Conservation (phyloP, 306 rosid species). For the Cucumis sativus region Cucumber_9930_V3 NC_026658.2:9450001-9450500, state of each 20-base stretch:
- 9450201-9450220: constrained; percentile 65
- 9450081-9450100: constrained; percentile 63
- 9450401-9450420: not conserved
- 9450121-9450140: constrained; percentile 62
- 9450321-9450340: not conserved
- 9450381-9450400: not conserved
- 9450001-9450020: constrained; percentile 80
- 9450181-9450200: constrained; percentile 55
- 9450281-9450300: not conserved
- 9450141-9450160: constrained; percentile 86
- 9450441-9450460: no score
- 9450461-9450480: no score
- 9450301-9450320: not conserved
- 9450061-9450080: constrained; percentile 72
- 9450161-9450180: constrained; percentile 79
- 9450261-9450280: not conserved
- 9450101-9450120: constrained; percentile 34
- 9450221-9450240: not conserved
- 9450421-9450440: no score
- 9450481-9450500: no score
- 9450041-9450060: constrained; percentile 72
- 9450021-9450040: constrained; percentile 93
- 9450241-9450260: not conserved
- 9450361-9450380: not conserved
- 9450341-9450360: not conserved